Evolutionary conservation across 2,329 filamentous ascomycete species (phyloP).

Genomic region (Pseudogymnoascus destructans): DNA sequence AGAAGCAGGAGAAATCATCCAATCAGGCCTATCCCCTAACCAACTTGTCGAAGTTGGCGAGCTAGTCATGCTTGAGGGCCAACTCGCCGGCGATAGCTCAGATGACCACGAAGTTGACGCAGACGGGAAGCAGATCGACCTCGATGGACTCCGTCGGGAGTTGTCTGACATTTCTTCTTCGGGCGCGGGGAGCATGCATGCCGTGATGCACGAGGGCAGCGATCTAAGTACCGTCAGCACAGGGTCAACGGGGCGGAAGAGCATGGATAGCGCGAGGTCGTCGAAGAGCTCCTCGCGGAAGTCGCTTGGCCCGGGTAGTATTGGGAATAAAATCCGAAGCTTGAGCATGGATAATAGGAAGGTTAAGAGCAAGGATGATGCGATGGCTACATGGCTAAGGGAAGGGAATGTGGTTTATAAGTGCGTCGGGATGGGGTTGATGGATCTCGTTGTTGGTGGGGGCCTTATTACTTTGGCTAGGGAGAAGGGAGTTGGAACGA

Average conservation of each 20-base stretch:
- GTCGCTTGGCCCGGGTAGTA: neutral
- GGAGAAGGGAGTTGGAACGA: constrained; percentile 37
- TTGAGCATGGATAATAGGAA: constrained; percentile 8
- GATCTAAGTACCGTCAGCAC: neutral
- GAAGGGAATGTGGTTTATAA: constrained; percentile 56
- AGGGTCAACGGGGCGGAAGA: neutral
- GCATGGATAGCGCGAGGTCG: neutral
- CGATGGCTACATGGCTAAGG: constrained; percentile 11
- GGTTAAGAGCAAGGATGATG: constrained; percentile 9
- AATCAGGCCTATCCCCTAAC: constrained; percentile 56
- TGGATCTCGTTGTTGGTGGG: constrained; percentile 51
- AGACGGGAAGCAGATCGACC: neutral
- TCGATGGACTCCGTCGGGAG: neutral
- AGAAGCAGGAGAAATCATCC: constrained; percentile 77
- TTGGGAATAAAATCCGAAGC: neutral
- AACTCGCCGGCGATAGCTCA: neutral
- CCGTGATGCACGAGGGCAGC: neutral
- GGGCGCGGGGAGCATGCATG: neutral
- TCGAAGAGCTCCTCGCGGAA: neutral
- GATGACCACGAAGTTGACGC: neutral
- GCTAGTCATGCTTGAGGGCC: constrained; percentile 46
- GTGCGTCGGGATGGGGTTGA: constrained; percentile 51
- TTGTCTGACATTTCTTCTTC: neutral
- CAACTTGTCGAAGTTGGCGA: constrained; percentile 84
- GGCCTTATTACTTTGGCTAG: constrained; percentile 44